Evolutionary conservation across 108 stramenopile species (phyloP).

Genomic region (Schizochytrium sp.): DNA sequence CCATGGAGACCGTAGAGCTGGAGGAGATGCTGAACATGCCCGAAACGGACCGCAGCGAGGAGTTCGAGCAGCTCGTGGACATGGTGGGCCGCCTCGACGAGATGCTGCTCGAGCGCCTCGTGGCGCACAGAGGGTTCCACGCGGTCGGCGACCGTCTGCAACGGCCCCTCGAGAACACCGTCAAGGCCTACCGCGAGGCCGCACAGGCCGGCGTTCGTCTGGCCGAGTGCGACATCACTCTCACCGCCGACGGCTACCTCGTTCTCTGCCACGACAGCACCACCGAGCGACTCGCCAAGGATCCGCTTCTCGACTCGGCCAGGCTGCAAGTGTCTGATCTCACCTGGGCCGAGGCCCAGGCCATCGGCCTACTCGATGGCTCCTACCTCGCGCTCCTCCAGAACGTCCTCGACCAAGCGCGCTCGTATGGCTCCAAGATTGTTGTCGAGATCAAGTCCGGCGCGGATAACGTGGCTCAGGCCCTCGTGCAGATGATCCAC

Average conservation of each 20-base stretch:
- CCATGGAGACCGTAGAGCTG: no score
- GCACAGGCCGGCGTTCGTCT: background rate
- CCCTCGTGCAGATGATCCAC: background rate
- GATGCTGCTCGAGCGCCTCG: background rate
- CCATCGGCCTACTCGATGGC: background rate
- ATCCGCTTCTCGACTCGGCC: background rate
- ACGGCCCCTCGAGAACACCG: background rate
- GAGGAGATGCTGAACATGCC: background rate
- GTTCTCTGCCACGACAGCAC: background rate
- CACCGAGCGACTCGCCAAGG: background rate
- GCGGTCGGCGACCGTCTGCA: background rate
- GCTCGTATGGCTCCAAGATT: background rate
- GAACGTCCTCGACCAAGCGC: background rate
- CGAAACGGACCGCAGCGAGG: background rate
- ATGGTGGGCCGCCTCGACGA: background rate
- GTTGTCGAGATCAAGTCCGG: slow-evolving; percentile 5
- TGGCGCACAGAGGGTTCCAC: background rate
- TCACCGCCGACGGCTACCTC: background rate
- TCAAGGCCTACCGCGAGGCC: background rate
- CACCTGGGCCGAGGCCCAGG: background rate
- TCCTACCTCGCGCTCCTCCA: background rate
- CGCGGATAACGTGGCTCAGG: background rate
- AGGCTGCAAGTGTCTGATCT: background rate
- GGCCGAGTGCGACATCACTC: background rate
- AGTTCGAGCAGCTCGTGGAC: background rate